Base-by-base conservation (phyloP, 257 asterid genomes). In the Ilex asprella region DNA sequence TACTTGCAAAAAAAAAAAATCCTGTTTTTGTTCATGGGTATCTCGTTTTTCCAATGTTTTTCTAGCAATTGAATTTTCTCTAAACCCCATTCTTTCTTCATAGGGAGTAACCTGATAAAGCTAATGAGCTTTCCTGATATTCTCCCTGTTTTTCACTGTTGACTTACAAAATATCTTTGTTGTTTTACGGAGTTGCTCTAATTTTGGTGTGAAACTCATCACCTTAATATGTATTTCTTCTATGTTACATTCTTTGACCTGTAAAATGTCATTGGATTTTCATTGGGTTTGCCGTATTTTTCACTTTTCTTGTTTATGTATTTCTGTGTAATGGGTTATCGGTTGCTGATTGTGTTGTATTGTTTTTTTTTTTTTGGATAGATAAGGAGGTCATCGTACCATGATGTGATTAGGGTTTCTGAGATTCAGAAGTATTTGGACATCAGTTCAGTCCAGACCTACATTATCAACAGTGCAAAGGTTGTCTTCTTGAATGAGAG, bases 311-410 rank as follows among this genome's bases (percentile, higher is more conserved):
- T 14, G 12, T 10, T 11, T 2, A 46, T 46, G 3, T 46, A 2
- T 46, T 14, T 46, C 47, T 11, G 12, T 41, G 7, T 41, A 6
- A 12, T n/a, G 13, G 21, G 13, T 9, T 14, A 11, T 9, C 5
- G 21, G 30, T 53, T 7, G 15, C 15, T 53, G 30, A 53, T 53
- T 21, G 41, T 4, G 41, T 35, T 4, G 41, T 15, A 1, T 16
- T 39, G 49, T 32, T 55, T 65, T 52, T 1, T 55, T 65, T 52
- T 1, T 55, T 68, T 39, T 21, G 27, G 32, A 64, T 81, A 85
- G 94, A 85, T 85, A 64, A 70, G 94, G 76, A 69, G 89, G 70
- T 85, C 94, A 5, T 85, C 94, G 2, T 85, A 85, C 70, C 94
- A 85, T 72, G 94, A 85, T 70, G 94, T 85, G 50, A 82, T 85